Evolutionary conservation across 257 asterid species (phyloP), one percentile per base, ranked within the genome.

Genomic region (Solanum pennellii): DNA sequence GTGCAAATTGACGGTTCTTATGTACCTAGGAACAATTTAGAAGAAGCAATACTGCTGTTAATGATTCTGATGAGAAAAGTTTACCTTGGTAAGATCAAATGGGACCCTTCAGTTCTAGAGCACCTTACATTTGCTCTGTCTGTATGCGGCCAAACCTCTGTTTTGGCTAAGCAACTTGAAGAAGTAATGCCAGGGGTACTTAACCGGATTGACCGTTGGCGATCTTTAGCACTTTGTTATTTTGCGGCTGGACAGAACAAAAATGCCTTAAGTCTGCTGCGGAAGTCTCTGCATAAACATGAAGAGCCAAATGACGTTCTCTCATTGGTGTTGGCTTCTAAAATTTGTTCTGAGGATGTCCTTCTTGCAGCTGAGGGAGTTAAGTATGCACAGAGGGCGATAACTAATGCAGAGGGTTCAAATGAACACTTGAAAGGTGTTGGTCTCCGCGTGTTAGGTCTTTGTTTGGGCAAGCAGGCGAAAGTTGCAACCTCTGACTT

Each of bases 51-150:
- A 91, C 92, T 97, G 88, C 98, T 97, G 89, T 85, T 96, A 87
- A 94, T 97, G 99, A 94, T 97, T 88, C 92, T 96, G n/a, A 94
- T 97, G 98, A 92, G 99, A 90, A 96, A 96, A 91, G 91, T 90
- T 88, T 89, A 87, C 95, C 96, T 96, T 45, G 97, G 98, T 42
- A 97, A 96, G 91, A 88, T 90, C 87, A 92, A 90, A 85, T 97
- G 98, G 99, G 99, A 97, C 85, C 98, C 94, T 33, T 92, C 97
- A 2, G 94, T 97, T 86, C 52, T 96, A 71, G 99, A 97, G 93
- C 98, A 97, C 91, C 96, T 97, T 85, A 94, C 98, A 74, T 94
- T 93, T 89, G 98, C 98, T 89, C 92, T 97, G 44, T 96, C 99
- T 35, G 69, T 94, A 59, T 96, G 99, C 92, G 91, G 92, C 90